Evolutionary conservation across 2,329 filamentous ascomycete species (phyloP), one percentile per base, ranked within the genome.

Genomic region (Diaporthe destruens): DNA sequence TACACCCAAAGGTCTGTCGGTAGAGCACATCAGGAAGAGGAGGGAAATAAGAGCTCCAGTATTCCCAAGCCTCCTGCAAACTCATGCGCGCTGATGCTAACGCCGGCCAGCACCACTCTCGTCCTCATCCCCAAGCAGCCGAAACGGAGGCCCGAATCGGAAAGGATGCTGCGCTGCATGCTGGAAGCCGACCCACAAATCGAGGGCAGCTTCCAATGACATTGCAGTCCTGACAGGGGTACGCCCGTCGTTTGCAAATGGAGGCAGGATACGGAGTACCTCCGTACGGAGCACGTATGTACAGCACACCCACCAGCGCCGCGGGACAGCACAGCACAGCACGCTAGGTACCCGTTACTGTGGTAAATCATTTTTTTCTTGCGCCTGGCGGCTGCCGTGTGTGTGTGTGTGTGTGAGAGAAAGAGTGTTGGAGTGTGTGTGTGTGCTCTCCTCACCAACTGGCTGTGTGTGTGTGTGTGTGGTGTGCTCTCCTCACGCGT

Each of bases 71-170:
- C 3, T 6, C 39, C 6, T 39, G n/a, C 3, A 20, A 34, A 25
- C 59, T 65, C 39, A 25, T 29, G 11, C 11, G 29, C 5, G 8
- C 42, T 51, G 57, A 39, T 63, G 39, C 23, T 25, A 32, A 23
- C 57, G 44, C 39, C 16, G 25, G 57, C 25, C 39, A 47, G 57
- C 23, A 63, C n/a, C 12, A 20, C n/a, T 14, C n/a, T 14, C 11
- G 29, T 29, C 29, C 44, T 47, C 39, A 42, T 53, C 61, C 53
- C 47, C 61, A 66, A 53, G 25, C 61, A 39, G 29, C n/a, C 53
- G 36, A 66, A 66, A 66, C 61, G 61, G 61, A 66, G 47, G 61
- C 61, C 61, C 61, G 32, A 39, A 66, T 39, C n/a, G 61, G 61
- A 39, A 66, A 66, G 47, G 61, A 53, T 66, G 44, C 47, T 66